A percentile compares a stretch with the other conserved stretches of the same genome.
Evolutionary conservation across 1,139 yeast species (phyloP).

Genomic region (Spathaspora sp.): DNA sequence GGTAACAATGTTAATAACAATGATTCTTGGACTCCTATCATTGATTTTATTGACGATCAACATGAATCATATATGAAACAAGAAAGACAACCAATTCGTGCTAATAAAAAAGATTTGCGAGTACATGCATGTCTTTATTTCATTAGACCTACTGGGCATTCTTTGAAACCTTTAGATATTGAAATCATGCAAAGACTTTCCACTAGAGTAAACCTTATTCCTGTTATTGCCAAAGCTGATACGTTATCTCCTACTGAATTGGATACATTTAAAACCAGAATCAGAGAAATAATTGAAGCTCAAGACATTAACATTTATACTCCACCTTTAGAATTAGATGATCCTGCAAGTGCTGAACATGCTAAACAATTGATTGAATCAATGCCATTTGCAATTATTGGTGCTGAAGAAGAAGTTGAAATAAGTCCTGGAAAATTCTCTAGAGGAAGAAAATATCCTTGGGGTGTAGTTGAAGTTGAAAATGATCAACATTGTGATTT

Average conservation of each 20-base stretch:
- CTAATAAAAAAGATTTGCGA: constrained; percentile 71
- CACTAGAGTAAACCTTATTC: constrained; percentile 88
- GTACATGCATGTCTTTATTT: constrained; percentile 96
- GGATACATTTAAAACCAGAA: constrained; percentile 76
- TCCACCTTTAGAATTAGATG: constrained; percentile 77
- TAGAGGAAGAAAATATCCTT: constrained; percentile 90
- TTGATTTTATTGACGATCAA: constrained; percentile 95
- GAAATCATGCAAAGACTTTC: constrained; percentile 89
- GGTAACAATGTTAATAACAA: constrained; percentile 95
- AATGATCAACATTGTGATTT: constrained; percentile 96
- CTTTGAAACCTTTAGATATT: constrained; percentile 90
- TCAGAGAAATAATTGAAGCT: constrained; percentile 88
- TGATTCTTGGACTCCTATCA: constrained; percentile 91
- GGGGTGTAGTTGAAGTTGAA: constrained; percentile 98
- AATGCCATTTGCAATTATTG: constrained; percentile 93
- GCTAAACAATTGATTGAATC: constrained; percentile 81
- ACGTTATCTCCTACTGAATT: constrained; percentile 84
- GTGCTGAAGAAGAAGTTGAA: constrained; percentile 85
- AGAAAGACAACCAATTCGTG: constrained; percentile 89
- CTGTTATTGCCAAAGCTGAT: constrained; percentile 92
- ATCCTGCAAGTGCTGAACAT: constrained; percentile 75
- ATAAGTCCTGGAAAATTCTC: constrained; percentile 73
- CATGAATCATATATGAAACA: constrained; percentile 94
- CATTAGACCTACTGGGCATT: constrained; percentile 94
- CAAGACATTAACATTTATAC: constrained; percentile 90